These are phyloP conservation scores for Monilinia polystroma DNA, from an alignment of 2,329 filamentous ascomycete species.

Conservation along the genomic window DNA sequence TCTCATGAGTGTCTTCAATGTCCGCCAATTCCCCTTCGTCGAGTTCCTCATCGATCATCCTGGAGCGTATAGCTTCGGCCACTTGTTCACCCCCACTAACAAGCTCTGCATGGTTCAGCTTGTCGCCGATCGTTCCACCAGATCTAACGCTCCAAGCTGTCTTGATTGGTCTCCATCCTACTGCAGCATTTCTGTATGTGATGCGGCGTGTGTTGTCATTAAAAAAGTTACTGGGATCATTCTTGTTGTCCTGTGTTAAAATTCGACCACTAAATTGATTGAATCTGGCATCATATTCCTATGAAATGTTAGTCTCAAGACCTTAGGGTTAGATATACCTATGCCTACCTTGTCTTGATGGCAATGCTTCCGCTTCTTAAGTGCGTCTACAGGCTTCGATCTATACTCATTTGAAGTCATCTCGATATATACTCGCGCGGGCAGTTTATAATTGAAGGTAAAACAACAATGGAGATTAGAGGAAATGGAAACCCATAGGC, in stretches of 20 bases:
- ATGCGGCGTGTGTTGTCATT: neutral
- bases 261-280: neutral
- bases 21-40: neutral
- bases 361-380: no score
- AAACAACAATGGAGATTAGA: no score
- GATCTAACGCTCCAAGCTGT: neutral
- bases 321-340: no score
- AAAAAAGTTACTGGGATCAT: neutral
- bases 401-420: no score
- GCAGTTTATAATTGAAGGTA: no score
- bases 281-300: no score
- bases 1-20: neutral
- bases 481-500: no score
- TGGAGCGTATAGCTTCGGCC: neutral
- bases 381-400: no score
- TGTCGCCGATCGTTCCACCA: neutral
- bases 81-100: neutral
- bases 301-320: neutral
- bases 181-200: neutral
- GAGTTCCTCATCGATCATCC: neutral
- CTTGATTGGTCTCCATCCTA: neutral
- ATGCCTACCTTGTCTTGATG: no score
- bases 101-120: neutral
- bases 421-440: no score
- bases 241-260: neutral